phyloP scores from a whole-genome alignment of 2,329 filamentous ascomycete genomes.

The Xylaria sp. region DNA sequence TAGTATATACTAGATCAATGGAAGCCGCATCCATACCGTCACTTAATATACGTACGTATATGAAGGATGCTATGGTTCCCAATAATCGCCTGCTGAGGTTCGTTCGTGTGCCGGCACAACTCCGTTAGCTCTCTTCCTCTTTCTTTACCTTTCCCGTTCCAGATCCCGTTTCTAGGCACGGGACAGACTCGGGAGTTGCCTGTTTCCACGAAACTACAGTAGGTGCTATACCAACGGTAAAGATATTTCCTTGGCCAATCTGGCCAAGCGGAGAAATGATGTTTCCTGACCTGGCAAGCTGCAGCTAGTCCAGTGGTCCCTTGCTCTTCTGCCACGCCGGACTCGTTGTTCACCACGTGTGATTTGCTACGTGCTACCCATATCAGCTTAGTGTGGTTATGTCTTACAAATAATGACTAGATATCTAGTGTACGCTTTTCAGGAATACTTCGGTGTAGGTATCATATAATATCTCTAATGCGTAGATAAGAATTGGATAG shows the following conservation, averaged over 20 bases:
- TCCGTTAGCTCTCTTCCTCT: neutral
- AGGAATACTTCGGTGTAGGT: neutral
- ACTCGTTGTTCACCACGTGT: slow-evolving; percentile 5
- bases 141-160: neutral
- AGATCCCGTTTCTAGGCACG: neutral
- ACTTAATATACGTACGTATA: neutral
- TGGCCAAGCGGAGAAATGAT: neutral
- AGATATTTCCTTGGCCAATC: slow-evolving; percentile 8
- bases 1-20: too few species aligned
- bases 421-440: too few species aligned
- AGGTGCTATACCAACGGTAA: neutral
- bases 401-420: neutral
- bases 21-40: neutral
- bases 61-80: neutral
- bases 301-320: slow-evolving; percentile 8
- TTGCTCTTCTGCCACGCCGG: neutral
- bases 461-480: too few species aligned
- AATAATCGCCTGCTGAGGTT: neutral
- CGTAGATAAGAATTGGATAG: neutral
- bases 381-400: neutral
- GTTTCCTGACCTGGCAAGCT: slow-evolving; percentile 10
- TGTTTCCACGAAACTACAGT: neutral
- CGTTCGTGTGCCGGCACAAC: neutral
- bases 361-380: neutral
- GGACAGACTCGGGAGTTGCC: neutral